Base-by-base conservation (phyloP, 2,329 filamentous ascomycete species). In the Scortechinia acanthostroma region DNA sequence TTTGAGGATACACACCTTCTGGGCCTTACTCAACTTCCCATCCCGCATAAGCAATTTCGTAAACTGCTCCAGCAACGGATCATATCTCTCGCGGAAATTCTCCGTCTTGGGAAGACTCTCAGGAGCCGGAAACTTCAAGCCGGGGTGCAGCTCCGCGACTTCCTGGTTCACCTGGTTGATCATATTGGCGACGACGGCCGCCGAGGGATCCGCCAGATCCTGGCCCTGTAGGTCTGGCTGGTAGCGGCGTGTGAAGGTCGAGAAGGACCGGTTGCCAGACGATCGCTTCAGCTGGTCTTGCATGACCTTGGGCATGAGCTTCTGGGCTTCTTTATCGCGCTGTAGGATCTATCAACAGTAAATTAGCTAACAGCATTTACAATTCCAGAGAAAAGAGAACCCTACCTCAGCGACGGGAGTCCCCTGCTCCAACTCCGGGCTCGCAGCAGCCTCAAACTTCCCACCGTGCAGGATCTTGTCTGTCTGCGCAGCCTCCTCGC, bases 21-120 rank as follows among this genome's bases (percentile, higher is more conserved):
- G 89, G n/a, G 93, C 93, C 62, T 79, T 76, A 58, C 85, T 86
- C 61, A 95, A 79, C 71, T 96, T 94, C 54, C 93, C 93, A 64
- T 97, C 79, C 55, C 74, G 73, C 91, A 97, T 98, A 51, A 98
- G 66, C 53, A 95, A 73, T 60, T 90, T 91, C 16, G 90, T 95
- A 55, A 97, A 74, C 69, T 96, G 93, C 52, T 85, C 73, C 42
- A 97, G 72, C 4, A 96, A 74, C 2, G 88, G 80, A 59, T 96
- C 86, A 60, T 97, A 95, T 56, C 93, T 80, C 59, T 88, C 73
- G 64, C 90, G 86, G 55, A 91, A 68, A 64, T 88, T 74, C 47
- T 73, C 64, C 21, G 73, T 37, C 50, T 69, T 46, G 17, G 6
- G 13, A 13, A 13, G 6, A 19, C 13, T 13, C 35, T 40, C 20